Evolutionary conservation across 176 grass and related monocot genomes (phyloP).

Genomic region (barley (Hordeum vulgare)): DNA sequence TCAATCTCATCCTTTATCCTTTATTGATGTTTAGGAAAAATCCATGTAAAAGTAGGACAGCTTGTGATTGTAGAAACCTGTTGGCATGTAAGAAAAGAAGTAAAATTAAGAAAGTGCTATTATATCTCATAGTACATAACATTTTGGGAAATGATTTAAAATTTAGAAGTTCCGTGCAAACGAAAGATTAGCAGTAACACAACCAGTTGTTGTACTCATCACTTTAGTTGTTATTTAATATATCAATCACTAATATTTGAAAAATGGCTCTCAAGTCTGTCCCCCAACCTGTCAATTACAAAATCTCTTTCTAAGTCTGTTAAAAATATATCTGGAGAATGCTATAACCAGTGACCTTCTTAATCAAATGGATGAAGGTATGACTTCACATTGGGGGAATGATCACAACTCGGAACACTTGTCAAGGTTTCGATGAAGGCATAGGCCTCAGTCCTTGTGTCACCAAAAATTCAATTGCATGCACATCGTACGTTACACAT

Average conservation of each 20-base stretch:
- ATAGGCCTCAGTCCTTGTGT: neutral
- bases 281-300: neutral
- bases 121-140: neutral
- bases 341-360: neutral
- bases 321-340: neutral
- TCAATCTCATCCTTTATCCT: conserved; percentile 86
- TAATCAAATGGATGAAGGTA: neutral
- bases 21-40: conserved; percentile 35
- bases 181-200: neutral
- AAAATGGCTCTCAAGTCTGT: neutral
- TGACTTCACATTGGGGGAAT: neutral
- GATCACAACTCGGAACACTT: neutral
- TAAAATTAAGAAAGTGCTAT: neutral
- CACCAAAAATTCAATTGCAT: neutral
- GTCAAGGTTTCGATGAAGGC: neutral
- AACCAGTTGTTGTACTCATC: neutral
- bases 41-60: conserved; percentile 12
- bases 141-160: neutral
- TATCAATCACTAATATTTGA: neutral
- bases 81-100: conserved; percentile 16
- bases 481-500: neutral
- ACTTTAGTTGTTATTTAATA: neutral
- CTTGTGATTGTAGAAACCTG: neutral
- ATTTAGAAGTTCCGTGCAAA: neutral
- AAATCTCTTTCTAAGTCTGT: neutral